Conservation (phyloP, 2,329 filamentous ascomycete genomes). For the Aureobasidium sp. region DNA sequence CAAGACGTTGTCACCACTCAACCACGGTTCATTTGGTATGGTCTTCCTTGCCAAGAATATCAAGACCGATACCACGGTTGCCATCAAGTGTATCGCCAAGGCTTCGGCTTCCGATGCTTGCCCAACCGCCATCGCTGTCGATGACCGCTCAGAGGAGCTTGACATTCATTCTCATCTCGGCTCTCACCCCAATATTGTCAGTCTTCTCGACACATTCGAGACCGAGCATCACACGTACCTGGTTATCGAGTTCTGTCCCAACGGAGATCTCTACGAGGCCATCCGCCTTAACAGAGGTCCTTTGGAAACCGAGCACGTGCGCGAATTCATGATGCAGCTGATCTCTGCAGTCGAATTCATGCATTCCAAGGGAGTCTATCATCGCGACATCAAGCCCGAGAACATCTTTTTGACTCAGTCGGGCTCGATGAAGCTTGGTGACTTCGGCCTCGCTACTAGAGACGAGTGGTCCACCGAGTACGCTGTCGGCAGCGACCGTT, state of each 20-base stretch:
- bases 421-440: conserved; percentile 90
- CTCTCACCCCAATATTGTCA: conserved; percentile 85
- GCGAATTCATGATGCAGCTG: conserved; percentile 93
- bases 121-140: conserved; percentile 61
- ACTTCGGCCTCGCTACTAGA: conserved; percentile 87
- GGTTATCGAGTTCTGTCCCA: conserved; percentile 89
- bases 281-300: conserved; percentile 85
- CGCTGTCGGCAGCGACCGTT: conserved; percentile 93
- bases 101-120: conserved; percentile 42
- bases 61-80: conserved; percentile 69
- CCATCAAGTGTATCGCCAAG: conserved; percentile 96
- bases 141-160: conserved; percentile 76
- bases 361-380: conserved; percentile 84
- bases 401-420: conserved; percentile 91
- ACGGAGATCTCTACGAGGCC: conserved; percentile 94
- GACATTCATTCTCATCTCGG: conserved; percentile 73
- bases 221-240: conserved; percentile 84
- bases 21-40: conserved; percentile 98
- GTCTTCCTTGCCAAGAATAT: conserved; percentile 87
- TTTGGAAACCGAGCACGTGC: conserved; percentile 90
- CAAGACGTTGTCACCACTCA: conserved; percentile 85
- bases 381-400: conserved; percentile 98
- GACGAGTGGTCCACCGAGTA: conserved; percentile 87
- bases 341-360: conserved; percentile 84
- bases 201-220: conserved; percentile 84